Evolutionary conservation across 2,329 filamentous ascomycete genomes (phyloP).

Genomic region (Didymella exigua): DNA sequence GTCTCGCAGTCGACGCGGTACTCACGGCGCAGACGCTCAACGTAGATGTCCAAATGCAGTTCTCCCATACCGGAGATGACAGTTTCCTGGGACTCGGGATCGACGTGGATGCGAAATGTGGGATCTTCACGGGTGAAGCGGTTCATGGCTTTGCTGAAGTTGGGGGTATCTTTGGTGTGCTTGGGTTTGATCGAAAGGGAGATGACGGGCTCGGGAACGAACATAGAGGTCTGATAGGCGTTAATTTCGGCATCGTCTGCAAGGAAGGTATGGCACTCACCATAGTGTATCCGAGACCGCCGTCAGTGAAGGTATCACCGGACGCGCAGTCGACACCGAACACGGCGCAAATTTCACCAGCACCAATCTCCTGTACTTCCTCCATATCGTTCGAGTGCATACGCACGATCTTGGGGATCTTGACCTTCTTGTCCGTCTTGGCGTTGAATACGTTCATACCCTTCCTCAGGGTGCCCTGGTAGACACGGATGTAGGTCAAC

Average conservation of each 20-base stretch:
- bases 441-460: slow-evolving; percentile 92
- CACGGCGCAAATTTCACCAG: slow-evolving; percentile 97
- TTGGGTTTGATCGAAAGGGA: slow-evolving; percentile 97
- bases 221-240: slow-evolving; percentile 76
- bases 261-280: slow-evolving; percentile 27
- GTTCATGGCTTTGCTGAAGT: slow-evolving; percentile 98
- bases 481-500: slow-evolving; percentile 97
- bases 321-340: slow-evolving; percentile 98
- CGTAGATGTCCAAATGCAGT: slow-evolving; percentile 93
- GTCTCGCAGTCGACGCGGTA: slow-evolving; percentile 96
- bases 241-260: slow-evolving; percentile 18
- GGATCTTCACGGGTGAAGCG: slow-evolving; percentile 98
- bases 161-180: slow-evolving; percentile 85
- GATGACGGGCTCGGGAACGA: slow-evolving; percentile 96
- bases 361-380: slow-evolving; percentile 88
- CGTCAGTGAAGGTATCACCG: slow-evolving; percentile 97
- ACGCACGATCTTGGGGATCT: slow-evolving; percentile 93
- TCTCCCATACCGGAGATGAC: slow-evolving; percentile 99
- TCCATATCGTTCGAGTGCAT: slow-evolving; percentile 99
- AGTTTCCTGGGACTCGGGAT: slow-evolving; percentile 90
- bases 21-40: slow-evolving; percentile 94
- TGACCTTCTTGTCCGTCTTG: slow-evolving; percentile 91
- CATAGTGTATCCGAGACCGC: slow-evolving; percentile 90
- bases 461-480: slow-evolving; percentile 90
- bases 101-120: slow-evolving; percentile 93